These are phyloP conservation scores for Neolentinus lepideus DNA, from an alignment of 1,284 basidiomycete genomes.

Conservation along the genomic window DNA sequence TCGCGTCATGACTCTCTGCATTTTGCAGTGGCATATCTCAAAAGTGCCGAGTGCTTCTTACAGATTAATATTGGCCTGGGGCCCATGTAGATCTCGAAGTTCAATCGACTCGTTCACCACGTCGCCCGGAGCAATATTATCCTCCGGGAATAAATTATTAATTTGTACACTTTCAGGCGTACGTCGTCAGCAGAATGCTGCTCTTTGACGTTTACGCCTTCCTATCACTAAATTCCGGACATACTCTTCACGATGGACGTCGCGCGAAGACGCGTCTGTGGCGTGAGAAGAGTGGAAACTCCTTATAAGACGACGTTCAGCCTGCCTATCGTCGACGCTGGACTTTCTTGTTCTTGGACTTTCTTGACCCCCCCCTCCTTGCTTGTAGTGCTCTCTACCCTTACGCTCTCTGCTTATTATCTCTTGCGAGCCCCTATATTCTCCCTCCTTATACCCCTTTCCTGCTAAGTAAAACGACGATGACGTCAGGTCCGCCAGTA, in stretches of 20 bases:
- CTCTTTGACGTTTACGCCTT: too few relatives aligned
- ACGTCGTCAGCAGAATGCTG: too few relatives aligned
- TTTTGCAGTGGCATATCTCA: too few relatives aligned
- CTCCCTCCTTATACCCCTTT: neutral
- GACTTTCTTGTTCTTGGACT: constrained; percentile 1
- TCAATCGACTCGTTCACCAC: too few relatives aligned
- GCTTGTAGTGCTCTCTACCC: neutral
- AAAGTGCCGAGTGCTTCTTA: too few relatives aligned
- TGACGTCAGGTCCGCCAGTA: constrained; percentile 6
- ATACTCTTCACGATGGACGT: neutral
- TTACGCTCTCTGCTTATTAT: neutral
- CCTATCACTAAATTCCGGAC: too few relatives aligned
- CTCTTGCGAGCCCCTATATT: neutral
- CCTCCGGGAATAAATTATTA: too few relatives aligned
- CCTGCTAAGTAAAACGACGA: neutral
- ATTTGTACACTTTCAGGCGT: too few relatives aligned
- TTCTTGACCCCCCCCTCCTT: neutral
- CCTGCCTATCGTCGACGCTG: neutral
- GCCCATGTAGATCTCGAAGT: too few relatives aligned
- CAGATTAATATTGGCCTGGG: too few relatives aligned
- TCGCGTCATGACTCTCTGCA: too few relatives aligned
- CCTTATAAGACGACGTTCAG: neutral
- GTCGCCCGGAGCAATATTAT: too few relatives aligned
- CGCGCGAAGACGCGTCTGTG: neutral
- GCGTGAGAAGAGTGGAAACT: neutral